These are phyloP conservation scores for Wickerhamomyces kurtzmanii DNA, from an alignment of 805 yeast genomes.

Conservation along the genomic window DNA sequence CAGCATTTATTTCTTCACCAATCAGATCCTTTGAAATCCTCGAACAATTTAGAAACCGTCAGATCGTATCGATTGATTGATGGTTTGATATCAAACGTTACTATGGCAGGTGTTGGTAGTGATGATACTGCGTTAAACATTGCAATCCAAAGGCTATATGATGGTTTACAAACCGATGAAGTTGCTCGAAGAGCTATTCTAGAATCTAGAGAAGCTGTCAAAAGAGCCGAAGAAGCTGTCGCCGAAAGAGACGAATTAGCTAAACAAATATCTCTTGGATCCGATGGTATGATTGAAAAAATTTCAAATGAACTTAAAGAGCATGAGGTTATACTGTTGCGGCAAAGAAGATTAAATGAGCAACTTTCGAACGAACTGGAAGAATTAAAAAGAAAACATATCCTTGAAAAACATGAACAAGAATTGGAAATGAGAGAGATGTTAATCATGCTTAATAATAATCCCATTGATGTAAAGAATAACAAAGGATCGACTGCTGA, in stretches of 20 bases:
- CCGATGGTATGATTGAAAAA: constrained; percentile 59
- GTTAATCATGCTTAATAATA: constrained; percentile 50
- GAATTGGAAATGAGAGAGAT: constrained; percentile 72
- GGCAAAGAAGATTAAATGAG: constrained; percentile 53
- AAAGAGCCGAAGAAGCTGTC: constrained; percentile 42
- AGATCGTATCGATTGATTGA: constrained; percentile 54
- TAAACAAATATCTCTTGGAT: constrained; percentile 61
- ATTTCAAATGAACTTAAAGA: constrained; percentile 55
- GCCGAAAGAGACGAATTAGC: constrained; percentile 57
- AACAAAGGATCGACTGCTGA: constrained; percentile 13
- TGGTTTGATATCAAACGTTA: constrained; percentile 54
- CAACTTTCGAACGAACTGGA: constrained; percentile 52
- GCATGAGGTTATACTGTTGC: constrained; percentile 44
- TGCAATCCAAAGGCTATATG: constrained; percentile 63
- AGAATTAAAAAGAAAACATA: constrained; percentile 43
- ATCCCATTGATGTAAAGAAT: no score
- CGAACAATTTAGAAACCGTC: constrained; percentile 32
- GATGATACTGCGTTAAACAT: constrained; percentile 56
- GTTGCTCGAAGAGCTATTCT: constrained; percentile 64
- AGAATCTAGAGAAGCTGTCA: constrained; percentile 44
- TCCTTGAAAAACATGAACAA: constrained; percentile 63
- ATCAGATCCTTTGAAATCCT: constrained; percentile 26
- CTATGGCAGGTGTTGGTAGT: constrained; percentile 36
- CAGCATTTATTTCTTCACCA: constrained; percentile 41
- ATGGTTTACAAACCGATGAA: constrained; percentile 76